phyloP scores from a whole-genome alignment of 768 basidiomycete genomes.

The Suillus weaverae region DNA sequence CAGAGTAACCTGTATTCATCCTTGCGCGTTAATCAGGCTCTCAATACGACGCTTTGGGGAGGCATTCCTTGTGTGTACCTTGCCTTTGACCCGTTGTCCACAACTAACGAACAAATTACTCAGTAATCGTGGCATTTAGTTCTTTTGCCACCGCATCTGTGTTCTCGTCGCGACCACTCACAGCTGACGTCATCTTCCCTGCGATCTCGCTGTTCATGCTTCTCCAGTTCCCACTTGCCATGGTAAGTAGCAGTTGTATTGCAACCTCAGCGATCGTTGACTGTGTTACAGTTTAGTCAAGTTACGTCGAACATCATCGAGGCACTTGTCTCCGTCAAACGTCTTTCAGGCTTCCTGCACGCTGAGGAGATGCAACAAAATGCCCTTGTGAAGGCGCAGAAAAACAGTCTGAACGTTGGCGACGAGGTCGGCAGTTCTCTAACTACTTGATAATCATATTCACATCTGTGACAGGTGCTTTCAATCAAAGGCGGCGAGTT shows the following conservation, averaged over 20 bases:
- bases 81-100: background rate
- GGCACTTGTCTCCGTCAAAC: conserved; percentile 78
- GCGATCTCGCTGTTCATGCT: conserved; percentile 89
- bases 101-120: conserved; percentile 4
- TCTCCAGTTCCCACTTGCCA: conserved; percentile 80
- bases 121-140: conserved; percentile 76
- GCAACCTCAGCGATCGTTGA: conserved; percentile 2
- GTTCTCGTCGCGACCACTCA: conserved; percentile 66
- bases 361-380: conserved; percentile 81
- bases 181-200: conserved; percentile 94
- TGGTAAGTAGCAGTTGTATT: conserved; percentile 49
- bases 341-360: conserved; percentile 72
- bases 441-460: background rate
- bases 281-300: conserved; percentile 52
- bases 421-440: conserved; percentile 49
- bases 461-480: conserved; percentile 45
- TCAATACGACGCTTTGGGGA: conserved; percentile 63
- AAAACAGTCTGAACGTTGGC: conserved; percentile 45
- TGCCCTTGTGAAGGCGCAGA: conserved; percentile 57
- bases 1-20: background rate
- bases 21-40: conserved; percentile 38
- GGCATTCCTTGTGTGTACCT: conserved; percentile 54
- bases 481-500: conserved; percentile 79
- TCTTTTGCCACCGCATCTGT: conserved; percentile 75
- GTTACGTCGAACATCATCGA: conserved; percentile 84